These are phyloP conservation scores for Elaeagnus macrophylla DNA, from an alignment of 306 rosid genomes.

Conservation along the genomic window DNA sequence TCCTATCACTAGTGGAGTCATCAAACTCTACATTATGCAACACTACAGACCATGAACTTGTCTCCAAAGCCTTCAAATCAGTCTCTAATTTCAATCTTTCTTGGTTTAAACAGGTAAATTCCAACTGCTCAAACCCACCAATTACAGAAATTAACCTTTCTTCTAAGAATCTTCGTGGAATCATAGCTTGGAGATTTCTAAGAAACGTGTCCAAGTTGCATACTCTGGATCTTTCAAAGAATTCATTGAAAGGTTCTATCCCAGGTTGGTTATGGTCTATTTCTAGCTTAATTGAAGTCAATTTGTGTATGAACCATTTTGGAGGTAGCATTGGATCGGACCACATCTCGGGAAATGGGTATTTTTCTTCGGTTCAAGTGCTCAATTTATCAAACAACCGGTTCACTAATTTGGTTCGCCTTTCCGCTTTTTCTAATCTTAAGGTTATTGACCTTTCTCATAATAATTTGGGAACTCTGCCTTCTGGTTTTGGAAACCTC, in stretches of 20 bases:
- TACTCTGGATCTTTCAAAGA: slow-evolving; percentile 57
- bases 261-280: slow-evolving; percentile 63
- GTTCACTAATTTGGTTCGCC: slow-evolving; percentile 50
- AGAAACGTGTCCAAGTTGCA: slow-evolving; percentile 45
- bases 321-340: slow-evolving; percentile 56
- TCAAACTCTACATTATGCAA: slow-evolving; percentile 31
- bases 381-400: slow-evolving; percentile 73
- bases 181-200: slow-evolving; percentile 55
- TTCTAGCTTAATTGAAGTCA: slow-evolving; percentile 28
- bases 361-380: slow-evolving; percentile 36
- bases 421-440: slow-evolving; percentile 46
- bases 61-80: slow-evolving; percentile 50
- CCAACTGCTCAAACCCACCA: slow-evolving; percentile 39
- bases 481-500: slow-evolving; percentile 47
- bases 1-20: slow-evolving; percentile 30
- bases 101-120: slow-evolving; percentile 22
- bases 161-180: slow-evolving; percentile 51
- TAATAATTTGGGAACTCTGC: slow-evolving; percentile 39
- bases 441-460: slow-evolving; percentile 53
- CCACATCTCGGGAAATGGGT: slow-evolving; percentile 15
- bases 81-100: slow-evolving; percentile 53
- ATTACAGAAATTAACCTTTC: slow-evolving; percentile 37
- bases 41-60: slow-evolving; percentile 30
- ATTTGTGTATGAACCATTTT: slow-evolving; percentile 54
- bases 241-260: slow-evolving; percentile 49